A percentile compares a stretch with the other conserved stretches of the same genome.
Evolutionary conservation across 805 yeast genomes (phyloP).

Genomic region (Isabelozyma heimii): DNA sequence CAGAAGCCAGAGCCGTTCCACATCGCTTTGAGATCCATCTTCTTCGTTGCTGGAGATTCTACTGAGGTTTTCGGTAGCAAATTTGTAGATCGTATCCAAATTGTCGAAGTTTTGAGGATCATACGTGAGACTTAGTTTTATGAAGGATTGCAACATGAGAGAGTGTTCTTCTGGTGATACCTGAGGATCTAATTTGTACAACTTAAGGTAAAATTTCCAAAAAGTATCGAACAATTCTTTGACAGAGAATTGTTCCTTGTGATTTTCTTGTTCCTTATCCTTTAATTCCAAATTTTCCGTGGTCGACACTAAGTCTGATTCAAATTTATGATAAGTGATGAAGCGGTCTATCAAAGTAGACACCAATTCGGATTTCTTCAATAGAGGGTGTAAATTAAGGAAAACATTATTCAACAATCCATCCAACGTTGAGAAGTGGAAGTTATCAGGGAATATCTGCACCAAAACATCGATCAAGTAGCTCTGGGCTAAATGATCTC

Average conservation of each 20-base stretch:
- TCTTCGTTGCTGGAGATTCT: constrained; percentile 5
- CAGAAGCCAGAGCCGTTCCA: constrained; percentile 41
- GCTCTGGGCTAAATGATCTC: constrained; percentile 89
- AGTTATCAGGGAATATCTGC: constrained; percentile 93
- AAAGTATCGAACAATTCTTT: constrained; percentile 49
- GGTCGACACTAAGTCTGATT: constrained; percentile 10
- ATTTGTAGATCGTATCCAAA: constrained; percentile 59
- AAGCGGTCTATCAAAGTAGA: constrained; percentile 72
- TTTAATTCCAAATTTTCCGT: constrained; percentile 7
- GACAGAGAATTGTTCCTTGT: constrained; percentile 7
- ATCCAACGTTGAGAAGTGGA: constrained; percentile 74
- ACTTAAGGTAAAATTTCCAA: constrained; percentile 59
- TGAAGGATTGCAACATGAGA: constrained; percentile 61
- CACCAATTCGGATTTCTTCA: constrained; percentile 65
- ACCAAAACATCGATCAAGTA: constrained; percentile 87
- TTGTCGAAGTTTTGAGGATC: constrained; percentile 61
- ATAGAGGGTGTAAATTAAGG: constrained; percentile 63
- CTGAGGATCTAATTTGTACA: constrained; percentile 59
- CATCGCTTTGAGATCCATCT: constrained; percentile 12
- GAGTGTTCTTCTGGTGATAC: constrained; percentile 67
- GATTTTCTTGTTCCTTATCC: constrained; percentile 5
- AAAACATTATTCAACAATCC: constrained; percentile 60
- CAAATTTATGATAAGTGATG: constrained; percentile 43
- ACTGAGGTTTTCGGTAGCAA: constrained; percentile 44
- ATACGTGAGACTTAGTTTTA: constrained; percentile 61